Conservation (phyloP, 768 basidiomycete species). For the Leccinum pellstonianum region DNA sequence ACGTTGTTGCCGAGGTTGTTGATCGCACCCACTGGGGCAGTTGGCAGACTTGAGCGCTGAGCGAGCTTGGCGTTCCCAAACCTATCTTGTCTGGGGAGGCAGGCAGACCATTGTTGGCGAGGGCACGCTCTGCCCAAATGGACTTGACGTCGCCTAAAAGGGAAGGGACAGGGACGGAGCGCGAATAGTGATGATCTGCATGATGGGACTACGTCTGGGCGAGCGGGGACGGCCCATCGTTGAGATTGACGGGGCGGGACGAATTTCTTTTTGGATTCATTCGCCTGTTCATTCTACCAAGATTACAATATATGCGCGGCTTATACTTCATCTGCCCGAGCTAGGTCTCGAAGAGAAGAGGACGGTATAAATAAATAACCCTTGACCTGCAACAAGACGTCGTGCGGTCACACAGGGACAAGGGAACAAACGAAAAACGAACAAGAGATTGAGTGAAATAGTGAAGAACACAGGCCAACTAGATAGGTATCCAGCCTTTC, state of each 20-base stretch:
- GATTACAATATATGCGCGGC: too few relatives aligned
- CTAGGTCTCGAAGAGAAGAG: background rate
- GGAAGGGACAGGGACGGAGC: conserved; percentile 77
- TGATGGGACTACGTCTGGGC: conserved; percentile 20
- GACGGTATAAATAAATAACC: conserved; percentile 30
- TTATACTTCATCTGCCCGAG: too few relatives aligned
- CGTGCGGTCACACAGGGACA: background rate
- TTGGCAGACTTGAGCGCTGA: conserved; percentile 39
- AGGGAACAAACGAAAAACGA: conserved; percentile 7
- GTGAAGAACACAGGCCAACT: conserved; percentile 21
- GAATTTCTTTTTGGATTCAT: conserved; percentile 4
- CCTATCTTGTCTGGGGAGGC: conserved; percentile 29
- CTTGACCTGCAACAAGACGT: background rate
- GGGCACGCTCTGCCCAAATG: conserved; percentile 73
- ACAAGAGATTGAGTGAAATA: background rate
- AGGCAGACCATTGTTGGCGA: conserved; percentile 31
- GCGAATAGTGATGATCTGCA: conserved; percentile 67
- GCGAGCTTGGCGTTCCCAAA: conserved; percentile 51
- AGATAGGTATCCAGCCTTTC: conserved; percentile 33
- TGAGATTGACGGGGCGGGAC: conserved; percentile 23
- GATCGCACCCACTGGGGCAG: conserved; percentile 30
- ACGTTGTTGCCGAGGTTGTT: conserved; percentile 14
- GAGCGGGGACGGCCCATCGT: conserved; percentile 21
- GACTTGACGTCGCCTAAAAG: conserved; percentile 73
- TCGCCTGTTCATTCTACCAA: too few relatives aligned